These are phyloP conservation scores for Epichloe coenophiala DNA, from an alignment of 2,329 filamentous ascomycete species.

Conservation along the genomic window DNA sequence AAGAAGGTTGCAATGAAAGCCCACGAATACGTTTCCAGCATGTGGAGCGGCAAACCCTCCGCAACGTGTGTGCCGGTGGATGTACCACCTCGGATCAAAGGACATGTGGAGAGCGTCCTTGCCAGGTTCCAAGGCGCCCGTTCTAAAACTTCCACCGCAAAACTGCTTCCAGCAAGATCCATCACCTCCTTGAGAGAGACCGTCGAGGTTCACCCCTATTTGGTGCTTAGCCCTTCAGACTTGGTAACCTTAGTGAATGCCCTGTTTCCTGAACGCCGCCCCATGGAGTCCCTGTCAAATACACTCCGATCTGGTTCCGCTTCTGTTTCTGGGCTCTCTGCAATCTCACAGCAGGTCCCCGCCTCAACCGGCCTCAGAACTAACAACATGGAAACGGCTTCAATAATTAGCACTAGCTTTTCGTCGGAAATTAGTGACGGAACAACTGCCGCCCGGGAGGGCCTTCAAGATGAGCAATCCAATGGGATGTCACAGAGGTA, in stretches of 20 bases:
- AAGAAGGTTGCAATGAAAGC: constrained; percentile 70
- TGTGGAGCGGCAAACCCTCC: constrained; percentile 55
- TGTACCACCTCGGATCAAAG: constrained; percentile 48
- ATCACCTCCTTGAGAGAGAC: constrained; percentile 63
- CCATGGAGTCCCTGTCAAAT: constrained; percentile 47
- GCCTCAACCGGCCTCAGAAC: constrained; percentile 32
- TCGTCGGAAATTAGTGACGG: constrained; percentile 58
- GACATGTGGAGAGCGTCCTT: constrained; percentile 60
- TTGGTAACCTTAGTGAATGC: constrained; percentile 69
- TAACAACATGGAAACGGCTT: constrained; percentile 48
- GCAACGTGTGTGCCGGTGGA: constrained; percentile 33
- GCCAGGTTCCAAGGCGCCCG: constrained; percentile 45
- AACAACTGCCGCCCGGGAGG: constrained; percentile 50
- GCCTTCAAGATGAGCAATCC: constrained; percentile 42
- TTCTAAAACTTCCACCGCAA: constrained; percentile 35
- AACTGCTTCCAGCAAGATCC: constrained; percentile 56
- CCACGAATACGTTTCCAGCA: constrained; percentile 66
- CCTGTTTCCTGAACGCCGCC: constrained; percentile 63
- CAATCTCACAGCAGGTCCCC: constrained; percentile 53
- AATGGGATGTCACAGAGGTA: constrained; percentile 38
- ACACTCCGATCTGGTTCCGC: constrained; percentile 53
- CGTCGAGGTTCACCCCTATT: constrained; percentile 64
- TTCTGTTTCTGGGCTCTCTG: constrained; percentile 55
- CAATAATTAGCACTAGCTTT: constrained; percentile 57
- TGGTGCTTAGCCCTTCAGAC: constrained; percentile 69